These are phyloP conservation scores for Polygonum aviculare DNA, from an alignment of 148 eudicot species.

Conservation along the genomic window DNA sequence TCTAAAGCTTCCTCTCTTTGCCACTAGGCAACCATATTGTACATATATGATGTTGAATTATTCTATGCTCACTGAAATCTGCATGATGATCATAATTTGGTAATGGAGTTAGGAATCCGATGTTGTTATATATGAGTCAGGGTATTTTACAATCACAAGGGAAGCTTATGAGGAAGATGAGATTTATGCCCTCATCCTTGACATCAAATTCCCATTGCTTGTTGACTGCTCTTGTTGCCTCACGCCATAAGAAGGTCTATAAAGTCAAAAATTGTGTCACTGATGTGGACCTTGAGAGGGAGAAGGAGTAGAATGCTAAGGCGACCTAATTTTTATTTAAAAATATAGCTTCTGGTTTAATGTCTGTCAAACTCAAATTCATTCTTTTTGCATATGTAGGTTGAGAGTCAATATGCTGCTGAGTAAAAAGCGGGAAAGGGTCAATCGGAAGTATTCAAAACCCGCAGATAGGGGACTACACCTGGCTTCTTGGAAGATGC, in stretches of 20 bases:
- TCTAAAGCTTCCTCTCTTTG: not conserved
- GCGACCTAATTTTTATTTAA: too few relatives aligned
- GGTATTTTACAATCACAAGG: constrained; percentile 98
- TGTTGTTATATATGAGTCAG: constrained; percentile 30
- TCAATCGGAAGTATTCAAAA: constrained; percentile 66
- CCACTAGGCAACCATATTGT: not conserved
- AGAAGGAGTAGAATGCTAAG: constrained; percentile 31
- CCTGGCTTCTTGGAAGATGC: constrained; percentile 94
- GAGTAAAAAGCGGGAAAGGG: constrained; percentile 78
- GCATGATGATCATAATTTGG: constrained; percentile 1
- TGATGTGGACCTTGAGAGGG: constrained; percentile 97
- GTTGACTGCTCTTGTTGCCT: constrained; percentile 89
- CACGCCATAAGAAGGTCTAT: constrained; percentile 82
- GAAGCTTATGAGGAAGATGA: constrained; percentile 70
- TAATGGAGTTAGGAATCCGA: not conserved
- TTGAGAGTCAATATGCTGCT: constrained; percentile 24
- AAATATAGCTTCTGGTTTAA: too few relatives aligned
- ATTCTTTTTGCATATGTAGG: too few relatives aligned
- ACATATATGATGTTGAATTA: not conserved
- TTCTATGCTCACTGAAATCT: not conserved
- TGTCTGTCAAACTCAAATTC: too few relatives aligned
- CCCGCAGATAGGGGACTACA: constrained; percentile 75
- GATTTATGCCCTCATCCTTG: constrained; percentile 95
- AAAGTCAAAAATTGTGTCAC: constrained; percentile 90
- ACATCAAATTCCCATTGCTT: constrained; percentile 84